Base-by-base conservation (phyloP, 345 rosid genomes). In the Linum usitatissimum region DNA sequence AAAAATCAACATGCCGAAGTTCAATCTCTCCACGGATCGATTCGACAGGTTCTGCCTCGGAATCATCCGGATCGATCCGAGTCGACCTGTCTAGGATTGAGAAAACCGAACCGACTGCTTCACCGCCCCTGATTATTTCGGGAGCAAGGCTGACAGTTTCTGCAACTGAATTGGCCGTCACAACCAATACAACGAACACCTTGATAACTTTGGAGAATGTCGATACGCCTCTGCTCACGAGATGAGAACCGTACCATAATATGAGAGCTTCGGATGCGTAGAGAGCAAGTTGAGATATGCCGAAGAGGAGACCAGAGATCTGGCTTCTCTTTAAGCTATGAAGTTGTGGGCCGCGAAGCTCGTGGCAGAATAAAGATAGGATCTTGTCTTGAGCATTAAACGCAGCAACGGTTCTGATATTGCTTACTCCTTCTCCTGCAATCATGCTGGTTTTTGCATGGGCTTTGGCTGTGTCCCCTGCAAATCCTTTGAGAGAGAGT, bases 391-490 rank as follows among this genome's bases (percentile, higher is more conserved):
- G 99, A 0, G 99, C 97, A 76, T 93, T 93, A 76, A 93, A 93
- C 1, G 99, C 99, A 5, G 99, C 99, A 40, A 93, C 99, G 0
- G 99, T 93, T 70, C 99, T 75, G 63, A 93, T 90, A 69, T 93
- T 93, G 84, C 99, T 93, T 54, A 93, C 99, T 70, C 99, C 99
- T 71, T 93, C 99, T 48, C 99, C 99, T 6, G 99, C 99, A 65
- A 93, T 93, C 99, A 93, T 93, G 79, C 97, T 90, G 15, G 99
- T 90, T 83, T 93, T 93, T 6, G 99, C 99, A 67, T 93, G 99
- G 13, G 99, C 99, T 80, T 93, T 87, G 53, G 99, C 99, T 2
- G 99, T 93, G 70, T 93, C 99, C 68, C 99, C 99, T 0, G 99
- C 99, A 79, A 93, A 93, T n/a, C 99, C 99, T 77, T 93, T 90